Percentiles rank a stretch among this genome's conserved stretches.
phyloP scores from a whole-genome alignment of 129 eudicot species.

The Scalesia atractyloides region DNA sequence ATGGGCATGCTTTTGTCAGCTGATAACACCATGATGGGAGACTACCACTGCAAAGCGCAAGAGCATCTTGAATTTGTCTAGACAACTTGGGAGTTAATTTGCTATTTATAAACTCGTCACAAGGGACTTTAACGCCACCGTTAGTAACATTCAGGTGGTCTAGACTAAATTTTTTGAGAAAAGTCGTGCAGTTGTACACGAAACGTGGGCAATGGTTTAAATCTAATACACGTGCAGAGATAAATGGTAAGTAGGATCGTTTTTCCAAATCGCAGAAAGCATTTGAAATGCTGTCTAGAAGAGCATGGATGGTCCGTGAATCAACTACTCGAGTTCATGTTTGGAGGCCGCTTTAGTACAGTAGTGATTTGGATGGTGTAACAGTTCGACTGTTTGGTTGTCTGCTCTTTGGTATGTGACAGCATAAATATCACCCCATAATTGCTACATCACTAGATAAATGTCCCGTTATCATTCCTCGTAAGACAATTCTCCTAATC shows the following conservation, averaged over 20 bases:
- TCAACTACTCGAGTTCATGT: constrained; percentile 45
- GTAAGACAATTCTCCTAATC: constrained; percentile 65
- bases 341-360: constrained; percentile 51
- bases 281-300: constrained; percentile 84
- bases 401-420: constrained; percentile 80
- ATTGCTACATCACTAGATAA: constrained; percentile 81
- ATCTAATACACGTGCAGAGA: constrained; percentile 77
- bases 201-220: constrained; percentile 87
- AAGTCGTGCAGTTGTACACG: constrained; percentile 66
- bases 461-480: constrained; percentile 76
- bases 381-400: constrained; percentile 43
- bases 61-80: constrained; percentile 93
- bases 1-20: constrained; percentile 89
- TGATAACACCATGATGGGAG: constrained; percentile 99
- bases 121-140: constrained; percentile 60
- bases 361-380: constrained; percentile 52
- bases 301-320: constrained; percentile 50
- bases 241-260: constrained; percentile 81
- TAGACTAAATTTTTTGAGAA: constrained; percentile 59
- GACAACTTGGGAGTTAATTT: constrained; percentile 95
- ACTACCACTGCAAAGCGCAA: constrained; percentile 96
- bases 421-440: constrained; percentile 80
- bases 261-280: constrained; percentile 92
- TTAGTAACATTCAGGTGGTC: constrained; percentile 44
- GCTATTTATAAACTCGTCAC: constrained; percentile 72